phyloP scores from a whole-genome alignment of 2,329 filamentous ascomycete genomes.

The Hirsutella rhossiliensis region DNA sequence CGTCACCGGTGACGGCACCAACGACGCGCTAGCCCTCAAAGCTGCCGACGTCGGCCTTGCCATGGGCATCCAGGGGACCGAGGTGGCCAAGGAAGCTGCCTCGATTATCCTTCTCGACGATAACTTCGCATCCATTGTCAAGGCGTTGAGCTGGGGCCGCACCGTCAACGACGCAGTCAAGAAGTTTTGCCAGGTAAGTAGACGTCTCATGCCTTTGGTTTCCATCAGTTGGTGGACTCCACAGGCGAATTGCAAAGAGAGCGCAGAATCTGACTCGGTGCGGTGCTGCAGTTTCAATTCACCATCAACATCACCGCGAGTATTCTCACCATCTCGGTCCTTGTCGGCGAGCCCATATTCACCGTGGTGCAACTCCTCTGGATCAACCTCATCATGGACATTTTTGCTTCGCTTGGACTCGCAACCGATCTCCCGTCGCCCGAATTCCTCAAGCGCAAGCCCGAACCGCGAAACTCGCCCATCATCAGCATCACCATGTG shows the following conservation, averaged over 20 bases:
- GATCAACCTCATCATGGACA: constrained; percentile 61
- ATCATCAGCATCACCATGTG: constrained; percentile 69
- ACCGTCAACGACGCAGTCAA: constrained; percentile 52
- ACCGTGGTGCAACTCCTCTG: constrained; percentile 55
- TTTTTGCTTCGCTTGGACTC: constrained; percentile 52
- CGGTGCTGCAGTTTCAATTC: constrained; percentile 41
- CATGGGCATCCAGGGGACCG: constrained; percentile 55
- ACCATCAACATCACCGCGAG: constrained; percentile 60
- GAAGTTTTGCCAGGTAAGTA: constrained; percentile 45
- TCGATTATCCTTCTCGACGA: constrained; percentile 55
- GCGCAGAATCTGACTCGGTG: not conserved
- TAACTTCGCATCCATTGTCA: constrained; percentile 53
- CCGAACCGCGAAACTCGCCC: constrained; percentile 59
- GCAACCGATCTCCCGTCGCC: constrained; percentile 48
- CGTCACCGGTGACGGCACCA: constrained; percentile 55
- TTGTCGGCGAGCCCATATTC: constrained; percentile 40
- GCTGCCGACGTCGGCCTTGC: constrained; percentile 56
- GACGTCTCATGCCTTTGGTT: not conserved
- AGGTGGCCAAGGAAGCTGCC: constrained; percentile 54
- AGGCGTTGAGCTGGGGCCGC: constrained; percentile 49
- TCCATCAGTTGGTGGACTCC: too few species aligned
- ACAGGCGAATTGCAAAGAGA: too few species aligned
- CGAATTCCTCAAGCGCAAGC: constrained; percentile 49
- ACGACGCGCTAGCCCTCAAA: constrained; percentile 54
- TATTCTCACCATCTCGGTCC: constrained; percentile 49